Evolutionary conservation across 2,329 filamentous ascomycete species (phyloP), one percentile per base, ranked within the genome.

Genomic region (Diaporthe citriasiana): DNA sequence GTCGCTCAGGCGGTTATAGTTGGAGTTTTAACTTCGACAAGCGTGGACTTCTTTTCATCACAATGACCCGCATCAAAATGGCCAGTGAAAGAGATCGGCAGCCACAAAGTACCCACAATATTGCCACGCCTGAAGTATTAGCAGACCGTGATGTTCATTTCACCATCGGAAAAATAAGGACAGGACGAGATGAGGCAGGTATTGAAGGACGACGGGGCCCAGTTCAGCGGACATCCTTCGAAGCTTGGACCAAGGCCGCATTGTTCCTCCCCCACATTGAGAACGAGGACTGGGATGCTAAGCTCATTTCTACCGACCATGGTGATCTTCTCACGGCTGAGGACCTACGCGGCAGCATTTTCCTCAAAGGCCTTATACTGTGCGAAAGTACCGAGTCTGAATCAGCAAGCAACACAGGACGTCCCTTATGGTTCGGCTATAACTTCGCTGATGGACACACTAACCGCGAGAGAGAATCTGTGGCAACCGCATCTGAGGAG

Each of bases 21-120:
- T 59, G 22, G 55, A 59, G 7, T 6, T 38, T 59, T 15, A n/a
- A 22, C 8, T 15, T 59, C 22, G n/a, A 17, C 19, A 1, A 40
- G 8, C 9, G 15, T 13, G 12, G 10, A 7, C 22, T 19, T 10
- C 33, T 59, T n/a, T n/a, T n/a, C n/a, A n/a, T n/a, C n/a, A n/a
- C n/a, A n/a, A n/a, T n/a, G n/a, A n/a, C 19, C 12, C 55, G 19
- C 12, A 59, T 40, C 19, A 22, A 59, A 7, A 30, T n/a, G n/a
- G n/a, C 2, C 3, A 19, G 22, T 0, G 22, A 6, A 2, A 3
- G 13, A 5, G 22, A 33, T 25, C 55, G 33, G 10, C 17, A 4
- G 33, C 55, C 17, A 4, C 1, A 6, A 22, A 8, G 30, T 2
- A 17, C 2, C n/a, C n/a, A n/a, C 0, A 7, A 3, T 7, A 25